These are phyloP conservation scores for Mycogone perniciosa DNA, from an alignment of 2,329 filamentous ascomycete genomes.

Conservation along the genomic window DNA sequence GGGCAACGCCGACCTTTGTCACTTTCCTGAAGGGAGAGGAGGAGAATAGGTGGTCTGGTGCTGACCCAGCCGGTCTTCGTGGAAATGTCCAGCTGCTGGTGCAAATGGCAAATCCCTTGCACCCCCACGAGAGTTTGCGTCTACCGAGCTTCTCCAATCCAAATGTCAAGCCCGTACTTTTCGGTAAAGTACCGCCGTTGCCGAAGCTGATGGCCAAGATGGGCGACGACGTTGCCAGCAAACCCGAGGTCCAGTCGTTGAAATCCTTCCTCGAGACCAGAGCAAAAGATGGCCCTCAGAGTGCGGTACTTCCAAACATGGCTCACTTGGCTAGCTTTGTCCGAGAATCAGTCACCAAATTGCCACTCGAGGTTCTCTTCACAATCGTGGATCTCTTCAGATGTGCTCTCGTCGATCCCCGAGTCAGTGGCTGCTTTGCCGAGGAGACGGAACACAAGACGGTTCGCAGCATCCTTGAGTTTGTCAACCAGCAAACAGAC, in stretches of 20 bases:
- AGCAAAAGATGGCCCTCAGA: conserved; percentile 49
- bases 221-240: conserved; percentile 48
- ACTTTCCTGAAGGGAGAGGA: conserved; percentile 73
- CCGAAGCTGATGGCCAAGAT: conserved; percentile 78
- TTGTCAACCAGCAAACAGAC: conserved; percentile 48
- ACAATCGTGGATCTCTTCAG: conserved; percentile 80
- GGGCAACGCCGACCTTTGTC: conserved; percentile 81
- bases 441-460: conserved; percentile 64
- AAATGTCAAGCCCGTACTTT: conserved; percentile 62
- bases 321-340: conserved; percentile 58
- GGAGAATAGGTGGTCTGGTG: conserved; percentile 75
- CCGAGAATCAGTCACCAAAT: conserved; percentile 42
- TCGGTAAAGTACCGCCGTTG: conserved; percentile 72
- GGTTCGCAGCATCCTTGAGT: conserved; percentile 52
- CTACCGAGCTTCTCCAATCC: conserved; percentile 63
- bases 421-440: conserved; percentile 75
- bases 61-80: conserved; percentile 60
- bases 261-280: conserved; percentile 65
- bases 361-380: conserved; percentile 65
- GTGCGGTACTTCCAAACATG: conserved; percentile 66
- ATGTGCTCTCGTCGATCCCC: conserved; percentile 66
- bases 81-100: conserved; percentile 68
- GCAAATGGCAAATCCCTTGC: conserved; percentile 66
- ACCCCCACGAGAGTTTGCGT: conserved; percentile 66
- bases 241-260: conserved; percentile 56